Evolutionary conservation across 202 grass and related monocot species (phyloP), one percentile per base, ranked within the genome.

Genomic region (Saccharum hybrid): DNA sequence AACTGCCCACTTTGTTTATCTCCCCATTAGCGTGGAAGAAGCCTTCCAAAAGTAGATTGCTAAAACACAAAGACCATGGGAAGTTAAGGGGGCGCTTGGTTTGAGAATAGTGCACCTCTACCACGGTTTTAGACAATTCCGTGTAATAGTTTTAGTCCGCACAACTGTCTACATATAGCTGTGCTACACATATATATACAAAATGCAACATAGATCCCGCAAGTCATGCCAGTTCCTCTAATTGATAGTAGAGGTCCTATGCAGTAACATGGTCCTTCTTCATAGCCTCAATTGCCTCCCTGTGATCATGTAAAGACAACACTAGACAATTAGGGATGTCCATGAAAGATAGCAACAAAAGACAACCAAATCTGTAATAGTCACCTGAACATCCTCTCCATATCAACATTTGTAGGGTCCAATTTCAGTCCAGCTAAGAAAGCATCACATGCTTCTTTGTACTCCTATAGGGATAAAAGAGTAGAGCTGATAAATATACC

Each of bases 391-490:
- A 22, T 61, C 57, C 21, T 61, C n/a, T 61, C 57, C 57, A 61
- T 23, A n/a, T n/a, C n/a, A n/a, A n/a, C n/a, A n/a, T n/a, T n/a
- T n/a, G n/a, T n/a, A n/a, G n/a, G n/a, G n/a, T 61, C 57, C 57
- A 61, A 61, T 21, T 61, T 61, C 57, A 61, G 57, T 26, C 57
- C 57, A 61, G 57, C 57, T 21, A 61, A 61, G 57, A 61, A 61
- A 61, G 57, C 57, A 61, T 61, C 57, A 61, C 21, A 61, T 61
- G 57, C 57, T 61, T 61, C 57, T 61, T 22, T 61, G 57, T 61
- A 61, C n/a, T 61, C 57, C 57, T 61, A 61, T 23, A 61, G 19
- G 21, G 2, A 39, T 39, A 16, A 14, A 46, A 46, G 19, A 69
- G 4, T 40, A 4, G 33, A 10, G 10, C 37, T 69, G 4, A 69